These are phyloP conservation scores for Bipolaris sorokiniana DNA, from an alignment of 2,329 filamentous ascomycete genomes.

Conservation along the genomic window DNA sequence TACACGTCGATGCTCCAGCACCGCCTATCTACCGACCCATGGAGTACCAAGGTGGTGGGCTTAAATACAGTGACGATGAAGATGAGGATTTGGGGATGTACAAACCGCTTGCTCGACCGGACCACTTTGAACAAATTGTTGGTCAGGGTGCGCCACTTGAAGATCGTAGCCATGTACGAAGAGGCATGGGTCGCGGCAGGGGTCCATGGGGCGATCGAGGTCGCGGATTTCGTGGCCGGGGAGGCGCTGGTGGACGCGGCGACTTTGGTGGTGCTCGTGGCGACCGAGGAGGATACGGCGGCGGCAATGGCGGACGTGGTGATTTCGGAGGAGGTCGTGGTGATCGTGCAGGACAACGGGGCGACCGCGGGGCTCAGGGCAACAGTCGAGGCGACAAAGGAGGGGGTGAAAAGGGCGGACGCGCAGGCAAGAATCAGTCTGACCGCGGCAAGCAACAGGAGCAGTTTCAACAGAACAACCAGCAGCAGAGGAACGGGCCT, in stretches of 20 bases:
- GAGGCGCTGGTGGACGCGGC: slow-evolving; percentile 29
- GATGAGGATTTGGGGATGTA: slow-evolving; percentile 55
- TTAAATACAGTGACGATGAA: slow-evolving; percentile 54
- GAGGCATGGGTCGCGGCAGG: slow-evolving; percentile 42
- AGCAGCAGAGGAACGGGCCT: slow-evolving; percentile 25
- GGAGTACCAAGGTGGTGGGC: slow-evolving; percentile 43
- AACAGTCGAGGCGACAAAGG: slow-evolving; percentile 30
- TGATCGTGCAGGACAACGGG: slow-evolving; percentile 37
- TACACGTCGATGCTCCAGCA: slow-evolving; percentile 26
- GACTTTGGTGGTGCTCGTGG: slow-evolving; percentile 38
- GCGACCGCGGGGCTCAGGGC: slow-evolving; percentile 20
- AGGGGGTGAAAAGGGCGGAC: slow-evolving; percentile 29
- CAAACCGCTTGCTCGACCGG: slow-evolving; percentile 55
- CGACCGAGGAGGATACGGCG: slow-evolving; percentile 29
- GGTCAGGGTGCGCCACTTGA: slow-evolving; percentile 48
- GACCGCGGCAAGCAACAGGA: slow-evolving; percentile 34
- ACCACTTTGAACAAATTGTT: slow-evolving; percentile 55
- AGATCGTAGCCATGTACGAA: slow-evolving; percentile 46
- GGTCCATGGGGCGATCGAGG: slow-evolving; percentile 46
- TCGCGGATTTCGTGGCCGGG: slow-evolving; percentile 46
- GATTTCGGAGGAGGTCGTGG: slow-evolving; percentile 27
- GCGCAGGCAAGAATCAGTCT: slow-evolving; percentile 33
- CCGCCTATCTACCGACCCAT: slow-evolving; percentile 27
- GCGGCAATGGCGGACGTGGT: slow-evolving; percentile 30
- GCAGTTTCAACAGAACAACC: slow-evolving; percentile 23